These are phyloP conservation scores for Trichoderma oligosporum DNA, from an alignment of 2,329 filamentous ascomycete species.

Conservation along the genomic window DNA sequence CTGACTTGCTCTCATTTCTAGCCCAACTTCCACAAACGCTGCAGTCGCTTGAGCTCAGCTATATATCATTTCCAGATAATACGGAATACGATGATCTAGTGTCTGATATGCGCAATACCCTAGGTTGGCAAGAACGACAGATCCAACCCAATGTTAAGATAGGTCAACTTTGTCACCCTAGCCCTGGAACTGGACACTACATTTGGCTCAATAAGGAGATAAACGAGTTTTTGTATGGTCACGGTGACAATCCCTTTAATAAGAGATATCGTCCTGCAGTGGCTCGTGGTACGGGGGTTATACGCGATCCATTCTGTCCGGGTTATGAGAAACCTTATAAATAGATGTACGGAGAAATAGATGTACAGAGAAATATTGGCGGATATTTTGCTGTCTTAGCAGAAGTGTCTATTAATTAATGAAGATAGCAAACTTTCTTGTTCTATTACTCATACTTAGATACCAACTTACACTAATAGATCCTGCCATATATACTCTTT, in stretches of 20 bases:
- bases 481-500: too few species aligned
- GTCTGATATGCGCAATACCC: not conserved
- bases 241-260: not conserved
- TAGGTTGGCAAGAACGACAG: not conserved
- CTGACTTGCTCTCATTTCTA: constrained; percentile 20
- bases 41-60: not conserved
- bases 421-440: too few species aligned
- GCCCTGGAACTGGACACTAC: not conserved
- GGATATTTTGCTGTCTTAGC: too few species aligned
- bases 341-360: too few species aligned
- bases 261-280: not conserved
- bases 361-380: too few species aligned
- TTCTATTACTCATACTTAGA: too few species aligned
- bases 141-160: not conserved
- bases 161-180: not conserved
- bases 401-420: too few species aligned
- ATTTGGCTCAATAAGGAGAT: not conserved
- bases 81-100: not conserved
- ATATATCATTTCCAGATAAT: not conserved
- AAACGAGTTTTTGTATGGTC: not conserved
- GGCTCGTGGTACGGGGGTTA: not conserved
- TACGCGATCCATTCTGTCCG: not conserved
- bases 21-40: not conserved
- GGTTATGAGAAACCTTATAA: not conserved
- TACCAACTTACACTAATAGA: too few species aligned